Base-by-base conservation (phyloP, 1,284 basidiomycete species). In the Moniliella sp. region DNA sequence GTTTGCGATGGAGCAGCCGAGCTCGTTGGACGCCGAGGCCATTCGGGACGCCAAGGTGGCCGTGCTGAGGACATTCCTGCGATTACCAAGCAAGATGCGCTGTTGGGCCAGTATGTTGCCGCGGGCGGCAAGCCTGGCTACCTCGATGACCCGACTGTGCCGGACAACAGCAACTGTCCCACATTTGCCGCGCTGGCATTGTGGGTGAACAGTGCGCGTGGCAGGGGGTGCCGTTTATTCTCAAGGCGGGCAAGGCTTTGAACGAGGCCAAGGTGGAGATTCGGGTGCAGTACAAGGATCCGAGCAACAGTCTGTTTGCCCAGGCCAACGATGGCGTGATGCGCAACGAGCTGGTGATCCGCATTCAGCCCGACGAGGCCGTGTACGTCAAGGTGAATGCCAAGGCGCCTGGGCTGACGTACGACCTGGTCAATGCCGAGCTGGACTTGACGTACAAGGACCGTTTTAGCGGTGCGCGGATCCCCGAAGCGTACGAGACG, bases 131-230 rank as follows among this genome's bases (percentile, higher is more conserved):
- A 62, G 52, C 56, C 56, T n/a, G 59, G 59, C 25, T 62, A 62
- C 46, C 53, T 59, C 41, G 59, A 62, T 27, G 61, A 62, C 36
- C 59, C 61, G 28, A 55, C 57, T 1, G 61, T 62, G 5, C 59
- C 61, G 32, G 61, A 62, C 42, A 53, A 62, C 37, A 52, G 48
- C 36, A 61, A 58, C 45, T 61, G 59, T 28, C 60, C 57, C 16
- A 62, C 61, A 3, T 62, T 59, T 30, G 60, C 59, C 13, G 61
- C 59, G 4, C 29, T 62, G 19, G 45, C 50, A 8, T 32, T 58
- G 9, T 51, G 37, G 28, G 47, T 58, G 25, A 54, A 58, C 40
- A 55, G 48, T 36, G 43, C 46, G 25, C 46, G 19, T 58, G 56
- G 56, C 40, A 49, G 37, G 54, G 46, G 17, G 56, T 58, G 18